Evolutionary conservation across 495 filamentous ascomycete genomes (phyloP).

Genomic region (Parachaetomium inaequale): DNA sequence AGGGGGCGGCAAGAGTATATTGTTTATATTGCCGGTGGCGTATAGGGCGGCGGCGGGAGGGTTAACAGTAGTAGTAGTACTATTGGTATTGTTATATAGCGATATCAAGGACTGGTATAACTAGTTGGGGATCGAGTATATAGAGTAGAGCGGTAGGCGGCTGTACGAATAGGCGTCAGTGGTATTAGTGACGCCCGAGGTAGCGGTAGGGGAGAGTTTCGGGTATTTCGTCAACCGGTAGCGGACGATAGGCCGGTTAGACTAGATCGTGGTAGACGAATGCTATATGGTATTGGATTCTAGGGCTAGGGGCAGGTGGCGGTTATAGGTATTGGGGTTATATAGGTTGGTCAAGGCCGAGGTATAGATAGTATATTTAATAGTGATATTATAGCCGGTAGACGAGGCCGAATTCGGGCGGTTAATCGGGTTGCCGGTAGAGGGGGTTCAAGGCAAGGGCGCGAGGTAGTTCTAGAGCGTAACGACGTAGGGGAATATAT

Average conservation of each 20-base stretch:
- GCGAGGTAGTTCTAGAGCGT: no score
- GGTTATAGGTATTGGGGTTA: not conserved
- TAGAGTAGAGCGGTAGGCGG: not conserved
- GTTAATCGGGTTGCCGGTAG: not conserved
- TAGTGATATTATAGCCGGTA: not conserved
- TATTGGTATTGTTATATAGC: not conserved
- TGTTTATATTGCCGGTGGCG: not conserved
- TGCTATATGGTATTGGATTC: not conserved
- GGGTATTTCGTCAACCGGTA: not conserved
- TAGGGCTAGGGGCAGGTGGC: not conserved
- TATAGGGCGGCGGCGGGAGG: not conserved
- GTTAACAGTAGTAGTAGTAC: not conserved
- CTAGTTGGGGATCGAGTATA: not conserved
- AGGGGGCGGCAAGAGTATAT: not conserved
- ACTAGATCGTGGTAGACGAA: not conserved
- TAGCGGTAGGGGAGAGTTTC: not conserved
- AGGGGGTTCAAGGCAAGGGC: no score
- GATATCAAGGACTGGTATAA: constrained; percentile 4
- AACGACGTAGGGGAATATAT: no score
- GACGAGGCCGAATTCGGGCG: constrained; percentile 1
- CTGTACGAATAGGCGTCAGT: not conserved
- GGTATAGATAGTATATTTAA: not conserved
- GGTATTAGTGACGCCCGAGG: not conserved
- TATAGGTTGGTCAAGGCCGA: not conserved
- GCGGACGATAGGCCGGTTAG: not conserved